Conservation (phyloP, 768 basidiomycete species). For the Gymnopilus junonius region DNA sequence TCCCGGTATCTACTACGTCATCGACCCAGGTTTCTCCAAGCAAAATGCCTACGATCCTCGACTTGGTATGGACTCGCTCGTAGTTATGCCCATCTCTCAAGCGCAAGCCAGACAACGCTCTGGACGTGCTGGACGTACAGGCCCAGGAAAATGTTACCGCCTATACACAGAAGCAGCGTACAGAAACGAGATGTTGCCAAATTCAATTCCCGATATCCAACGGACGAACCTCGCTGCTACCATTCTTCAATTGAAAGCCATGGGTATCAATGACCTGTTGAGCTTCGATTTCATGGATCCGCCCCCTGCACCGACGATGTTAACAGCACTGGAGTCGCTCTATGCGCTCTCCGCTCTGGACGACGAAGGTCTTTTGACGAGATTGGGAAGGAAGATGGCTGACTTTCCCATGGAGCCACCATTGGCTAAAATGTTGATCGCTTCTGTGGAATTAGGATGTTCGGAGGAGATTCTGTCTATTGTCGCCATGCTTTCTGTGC, state of each 20-base stretch:
- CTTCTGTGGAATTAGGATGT: conserved; percentile 95
- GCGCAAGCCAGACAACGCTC: conserved; percentile 95
- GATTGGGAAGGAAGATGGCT: conserved; percentile 97
- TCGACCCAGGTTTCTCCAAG: conserved; percentile 98
- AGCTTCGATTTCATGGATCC: conserved; percentile 99
- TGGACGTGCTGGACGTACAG: conserved; percentile 96
- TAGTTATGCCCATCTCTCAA: conserved; percentile 99
- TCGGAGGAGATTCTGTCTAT: conserved; percentile 98
- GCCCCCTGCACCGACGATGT: conserved; percentile 94
- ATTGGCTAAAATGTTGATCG: conserved; percentile 96
- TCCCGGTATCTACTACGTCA: conserved; percentile 98
- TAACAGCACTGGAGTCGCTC: conserved; percentile 92
- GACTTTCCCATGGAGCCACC: conserved; percentile 99
- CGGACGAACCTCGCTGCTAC: conserved; percentile 91
- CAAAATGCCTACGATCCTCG: conserved; percentile 98
- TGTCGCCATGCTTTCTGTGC: conserved; percentile 96
- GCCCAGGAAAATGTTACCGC: conserved; percentile 98
- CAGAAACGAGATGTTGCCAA: conserved; percentile 98
- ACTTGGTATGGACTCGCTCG: conserved; percentile 97
- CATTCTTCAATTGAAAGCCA: conserved; percentile 95
- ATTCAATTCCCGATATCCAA: conserved; percentile 97
- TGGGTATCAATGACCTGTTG: conserved; percentile 97
- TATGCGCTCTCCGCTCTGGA: conserved; percentile 96
- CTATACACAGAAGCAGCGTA: conserved; percentile 98
- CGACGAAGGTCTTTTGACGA: conserved; percentile 93